A percentile compares a stretch with the other conserved stretches of the same genome.
phyloP scores from a whole-genome alignment of 371 early-diverging fungal species.

The Parasitella parasitica region DNA sequence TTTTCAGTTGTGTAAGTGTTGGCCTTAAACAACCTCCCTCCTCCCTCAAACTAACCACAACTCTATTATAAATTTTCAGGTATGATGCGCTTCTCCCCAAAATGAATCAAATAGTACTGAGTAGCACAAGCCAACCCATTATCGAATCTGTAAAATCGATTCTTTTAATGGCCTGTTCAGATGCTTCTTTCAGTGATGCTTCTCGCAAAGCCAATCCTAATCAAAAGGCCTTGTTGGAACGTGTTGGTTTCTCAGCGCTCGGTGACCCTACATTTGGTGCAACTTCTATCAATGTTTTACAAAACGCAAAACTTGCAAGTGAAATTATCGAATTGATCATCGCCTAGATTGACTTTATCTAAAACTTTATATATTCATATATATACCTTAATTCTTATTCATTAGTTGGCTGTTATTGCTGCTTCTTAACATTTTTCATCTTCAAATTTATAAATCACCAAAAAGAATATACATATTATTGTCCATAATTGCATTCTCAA shows the following conservation, averaged over 20 bases:
- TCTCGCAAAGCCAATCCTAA: constrained; percentile 43
- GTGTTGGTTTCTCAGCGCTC: constrained; percentile 51
- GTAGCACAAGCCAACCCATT: constrained; percentile 67
- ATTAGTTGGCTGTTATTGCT: too few relatives aligned
- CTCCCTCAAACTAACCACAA: background rate
- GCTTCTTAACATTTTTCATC: too few relatives aligned
- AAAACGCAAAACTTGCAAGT: constrained; percentile 59
- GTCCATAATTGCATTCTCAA: too few relatives aligned
- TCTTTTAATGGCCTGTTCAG: constrained; percentile 73
- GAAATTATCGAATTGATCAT: constrained; percentile 65
- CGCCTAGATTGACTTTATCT: constrained; percentile 21
- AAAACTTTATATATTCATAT: background rate
- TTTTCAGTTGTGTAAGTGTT: constrained; percentile 70
- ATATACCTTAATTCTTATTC: too few relatives aligned
- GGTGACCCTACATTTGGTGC: constrained; percentile 51
- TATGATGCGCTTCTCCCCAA: constrained; percentile 75
- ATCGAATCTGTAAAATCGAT: constrained; percentile 78
- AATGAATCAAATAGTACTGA: constrained; percentile 74
- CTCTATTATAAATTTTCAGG: constrained; percentile 23
- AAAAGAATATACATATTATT: too few relatives aligned
- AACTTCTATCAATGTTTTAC: constrained; percentile 43
- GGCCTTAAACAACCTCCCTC: background rate
- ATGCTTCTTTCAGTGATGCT: constrained; percentile 50
- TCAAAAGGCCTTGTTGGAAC: constrained; percentile 54
- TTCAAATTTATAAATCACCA: too few relatives aligned